Evolutionary conservation across 805 yeast species (phyloP), one percentile per base, ranked within the genome.

Genomic region (Ogataea glucozyma): DNA sequence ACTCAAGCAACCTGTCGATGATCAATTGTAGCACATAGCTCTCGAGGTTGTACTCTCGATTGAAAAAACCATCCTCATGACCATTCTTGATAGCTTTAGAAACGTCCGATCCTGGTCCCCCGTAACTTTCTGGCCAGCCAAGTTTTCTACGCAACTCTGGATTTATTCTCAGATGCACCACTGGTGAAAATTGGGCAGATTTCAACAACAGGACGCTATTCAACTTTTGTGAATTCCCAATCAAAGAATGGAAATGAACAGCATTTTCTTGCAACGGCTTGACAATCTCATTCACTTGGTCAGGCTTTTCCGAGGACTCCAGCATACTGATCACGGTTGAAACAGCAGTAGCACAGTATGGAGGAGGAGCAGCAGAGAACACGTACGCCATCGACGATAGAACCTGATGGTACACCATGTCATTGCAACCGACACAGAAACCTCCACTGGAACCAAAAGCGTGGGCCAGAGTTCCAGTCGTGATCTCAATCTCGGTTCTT

Each of bases 301-400:
- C 78, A 22, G 49, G 48, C 2, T 47, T 30, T 22, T 58, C 58
- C 29, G 60, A 52, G 19, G 65, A 51, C 29, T 70, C 73, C 49
- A 88, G 68, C 30, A 79, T 62, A 12, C 69, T 57, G 30, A 88
- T 69, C 34, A 51, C 59, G 17, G 65, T 48, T 1, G 86, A 75
- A 1, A 76, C 77, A 2, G 82, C 81, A 43, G 70, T 75, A 1
- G 96, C 95, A 31, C 88, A 77, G 65, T 85, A 91, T 18, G 97
- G 95, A 10, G 99, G 98, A 61, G 91, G 76, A 1, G 97, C 78
- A 6, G 99, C 99, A 57, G 95, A 85, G 63, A 88, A 93, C 47
- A 93, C 93, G 61, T 88, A 93, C 3, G 96, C 97, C 51, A 75
- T 73, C 11, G 96, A 87, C 18, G 88, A 85, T 56, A 93, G 84